Evolutionary conservation across 2,329 filamentous ascomycete species (phyloP), one percentile per base, ranked within the genome.

Genomic region (Pseudogymnoascus sp.): DNA sequence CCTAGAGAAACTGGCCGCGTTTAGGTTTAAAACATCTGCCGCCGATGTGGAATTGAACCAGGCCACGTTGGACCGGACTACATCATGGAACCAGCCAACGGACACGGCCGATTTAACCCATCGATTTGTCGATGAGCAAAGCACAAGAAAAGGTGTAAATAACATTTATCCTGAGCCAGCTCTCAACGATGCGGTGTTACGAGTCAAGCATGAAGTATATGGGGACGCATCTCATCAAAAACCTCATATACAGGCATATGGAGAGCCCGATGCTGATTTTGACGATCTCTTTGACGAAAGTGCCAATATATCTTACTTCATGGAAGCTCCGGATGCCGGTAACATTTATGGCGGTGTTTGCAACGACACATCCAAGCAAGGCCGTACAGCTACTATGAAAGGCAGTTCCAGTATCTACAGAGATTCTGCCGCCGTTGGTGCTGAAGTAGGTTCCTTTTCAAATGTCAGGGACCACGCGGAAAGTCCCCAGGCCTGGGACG

Each of bases 1-100:
- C 10, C 31, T 71, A 3, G 66, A 71, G 42, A 71, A 66, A 59
- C 62, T 71, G n/a, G 65, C 66, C 17, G 48, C 65, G 5, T 70
- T 67, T 41, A 62, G 17, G 35, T 62, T 36, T 39, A 21, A 63
- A 25, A 31, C 58, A 38, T 21, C 27, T 21, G 9, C 29, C 33
- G 29, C 13, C n/a, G 29, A 33, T 10, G n/a, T 21, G 48, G 48
- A 55, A 33, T 13, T 21, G 5, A 6, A 31, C n/a, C 29, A 33
- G 9, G n/a, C 29, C 21, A 27, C 5, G 10, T 25, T 25, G 21
- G 41, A 13, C 21, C 17, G 13, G 7, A 12, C 41, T 15, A 55
- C 15, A 13, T 21, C 48, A 9, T 55, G 15, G n/a, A 55, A 33
- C 9, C 29, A 9, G 17, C 29, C 9, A n/a, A 33, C 15, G 15